Evolutionary conservation across 164 flowering plant genomes (phyloP).

Genomic region (Magnolia sinica): DNA sequence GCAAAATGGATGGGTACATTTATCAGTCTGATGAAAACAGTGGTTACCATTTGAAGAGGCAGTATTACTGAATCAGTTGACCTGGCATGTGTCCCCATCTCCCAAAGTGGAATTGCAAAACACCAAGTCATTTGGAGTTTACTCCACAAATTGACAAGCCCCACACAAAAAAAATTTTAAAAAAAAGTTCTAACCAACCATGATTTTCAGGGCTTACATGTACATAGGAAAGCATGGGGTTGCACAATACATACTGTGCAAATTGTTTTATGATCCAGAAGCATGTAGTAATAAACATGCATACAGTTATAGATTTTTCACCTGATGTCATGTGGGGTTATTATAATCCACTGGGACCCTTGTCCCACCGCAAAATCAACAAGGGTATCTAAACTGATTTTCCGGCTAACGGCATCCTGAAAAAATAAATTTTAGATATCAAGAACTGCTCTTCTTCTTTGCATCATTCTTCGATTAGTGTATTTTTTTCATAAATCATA

Average conservation of each 20-base stretch:
- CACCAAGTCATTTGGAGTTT: no score
- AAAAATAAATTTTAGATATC: constrained; percentile 13
- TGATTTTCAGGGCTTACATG: neutral
- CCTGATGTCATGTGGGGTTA: constrained; percentile 99
- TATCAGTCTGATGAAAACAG: no score
- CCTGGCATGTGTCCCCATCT: no score
- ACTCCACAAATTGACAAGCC: no score
- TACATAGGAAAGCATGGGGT: neutral
- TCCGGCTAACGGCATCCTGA: constrained; percentile 97
- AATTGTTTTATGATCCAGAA: neutral
- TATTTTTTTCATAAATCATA: neutral
- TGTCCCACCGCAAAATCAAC: constrained; percentile 81
- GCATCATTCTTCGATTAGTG: neutral
- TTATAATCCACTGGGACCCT: constrained; percentile 94
- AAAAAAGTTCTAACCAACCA: neutral
- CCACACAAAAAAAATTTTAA: no score
- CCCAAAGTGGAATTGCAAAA: no score
- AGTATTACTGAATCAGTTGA: no score
- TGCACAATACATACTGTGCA: neutral
- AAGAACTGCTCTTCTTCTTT: neutral
- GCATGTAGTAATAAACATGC: neutral
- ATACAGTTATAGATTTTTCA: constrained; percentile 15
- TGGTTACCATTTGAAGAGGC: no score
- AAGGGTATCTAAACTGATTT: constrained; percentile 87
- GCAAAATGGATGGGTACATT: no score